Percentiles rank a stretch among this genome's conserved stretches.
Conservation (phyloP, 768 basidiomycete species). For the Crepidotus variabilis region DNA sequence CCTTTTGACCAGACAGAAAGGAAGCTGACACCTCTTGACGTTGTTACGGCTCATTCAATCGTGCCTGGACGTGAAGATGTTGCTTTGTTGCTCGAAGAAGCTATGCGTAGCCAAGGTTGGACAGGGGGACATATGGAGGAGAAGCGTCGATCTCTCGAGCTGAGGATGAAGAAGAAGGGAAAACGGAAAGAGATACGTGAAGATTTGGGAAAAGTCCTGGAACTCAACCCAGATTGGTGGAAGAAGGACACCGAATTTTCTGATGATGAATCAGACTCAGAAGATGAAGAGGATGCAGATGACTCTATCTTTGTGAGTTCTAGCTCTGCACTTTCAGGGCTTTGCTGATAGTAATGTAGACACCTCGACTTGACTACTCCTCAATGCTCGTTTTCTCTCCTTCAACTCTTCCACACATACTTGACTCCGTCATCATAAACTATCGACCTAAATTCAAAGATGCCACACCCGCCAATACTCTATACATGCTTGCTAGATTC, state of each 20-base stretch:
- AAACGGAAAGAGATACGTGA: conserved; percentile 54
- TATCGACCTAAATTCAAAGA: conserved; percentile 70
- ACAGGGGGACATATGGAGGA: conserved; percentile 73
- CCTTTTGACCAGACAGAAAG: conserved; percentile 73
- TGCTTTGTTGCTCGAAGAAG: conserved; percentile 81
- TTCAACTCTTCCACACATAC: conserved; percentile 67
- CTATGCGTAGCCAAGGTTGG: conserved; percentile 86
- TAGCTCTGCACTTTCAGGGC: conserved; percentile 2
- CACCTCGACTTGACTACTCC: conserved; percentile 70
- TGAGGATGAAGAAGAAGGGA: conserved; percentile 48
- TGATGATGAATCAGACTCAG: conserved; percentile 39
- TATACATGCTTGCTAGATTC: conserved; percentile 90
- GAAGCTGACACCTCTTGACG: conserved; percentile 83
- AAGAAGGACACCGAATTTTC: conserved; percentile 40
- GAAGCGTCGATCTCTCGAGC: conserved; percentile 56
- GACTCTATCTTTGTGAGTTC: conserved; percentile 43
- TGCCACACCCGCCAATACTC: conserved; percentile 83
- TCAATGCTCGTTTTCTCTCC: conserved; percentile 95
- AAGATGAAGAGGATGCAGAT: conserved; percentile 43
- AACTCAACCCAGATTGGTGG: conserved; percentile 66
- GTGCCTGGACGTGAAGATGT: conserved; percentile 84
- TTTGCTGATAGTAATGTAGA: conserved; percentile 38
- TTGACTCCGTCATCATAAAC: conserved; percentile 77
- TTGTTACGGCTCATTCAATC: conserved; percentile 79
- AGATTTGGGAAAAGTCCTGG: conserved; percentile 54